Evolutionary conservation across 2,329 filamentous ascomycete genomes (phyloP), one percentile per base, ranked within the genome.

Genomic region (Shiraia bambusicola): DNA sequence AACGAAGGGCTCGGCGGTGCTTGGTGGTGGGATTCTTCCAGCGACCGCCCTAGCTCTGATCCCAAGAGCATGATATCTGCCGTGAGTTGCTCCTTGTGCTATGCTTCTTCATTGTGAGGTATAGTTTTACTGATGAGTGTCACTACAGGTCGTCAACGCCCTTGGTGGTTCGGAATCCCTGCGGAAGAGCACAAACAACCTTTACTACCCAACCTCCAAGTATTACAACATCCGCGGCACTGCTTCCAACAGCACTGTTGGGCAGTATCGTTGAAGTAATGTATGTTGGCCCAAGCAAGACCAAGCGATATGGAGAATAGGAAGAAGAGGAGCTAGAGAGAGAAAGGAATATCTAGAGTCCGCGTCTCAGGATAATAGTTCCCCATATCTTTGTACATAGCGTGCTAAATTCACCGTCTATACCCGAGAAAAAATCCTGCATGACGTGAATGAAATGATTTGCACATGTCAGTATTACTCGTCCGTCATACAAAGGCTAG

Each of bases 1-100:
- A 44, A 47, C 3, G 33, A 61, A 39, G 49, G 50, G n/a, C 46
- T 65, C 3, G 60, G 60, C 31, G 61, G 61, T 10, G 55, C 56
- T 0, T 62, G 59, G 60, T 65, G 54, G 53, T 65, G 60, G 61
- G 61, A 65, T 13, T 53, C 50, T 0, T 58, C 51, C 38, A 42
- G 40, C 32, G 61, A 65, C 34, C 53, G 45, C 11, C 26, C 28
- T 4, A 29, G 39, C 13, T 49, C 15, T 9, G 47, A 52, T 16
- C 42, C 42, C 11, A 56, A 56, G 47, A 59, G 56, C 26, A 36
- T 62, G 9, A 40, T 62, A 10, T 9, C 29, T 3, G 52, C 51
- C 1, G 50, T 59, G 6, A 44, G 37, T 30, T 30, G 10, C 24
- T 25, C 19, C 19, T 8, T 22, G 19, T 22, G 26, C 12, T 11